Evolutionary conservation across 306 rosid species (phyloP).

Genomic region (Pueraria montana): DNA sequence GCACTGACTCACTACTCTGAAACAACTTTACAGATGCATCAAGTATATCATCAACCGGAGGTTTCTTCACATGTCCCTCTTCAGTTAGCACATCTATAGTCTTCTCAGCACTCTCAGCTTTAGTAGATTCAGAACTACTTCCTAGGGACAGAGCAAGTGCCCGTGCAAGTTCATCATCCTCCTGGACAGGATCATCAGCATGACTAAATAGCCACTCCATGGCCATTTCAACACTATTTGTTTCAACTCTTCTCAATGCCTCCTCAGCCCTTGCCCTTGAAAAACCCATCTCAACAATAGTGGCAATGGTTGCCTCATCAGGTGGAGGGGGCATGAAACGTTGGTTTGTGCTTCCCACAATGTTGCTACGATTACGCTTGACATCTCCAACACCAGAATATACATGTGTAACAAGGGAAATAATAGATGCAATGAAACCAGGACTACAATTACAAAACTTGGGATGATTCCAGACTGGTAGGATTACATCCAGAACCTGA

Average conservation of each 20-base stretch:
- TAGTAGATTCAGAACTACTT: constrained; percentile 86
- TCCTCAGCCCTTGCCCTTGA: constrained; percentile 98
- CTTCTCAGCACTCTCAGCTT: constrained; percentile 82
- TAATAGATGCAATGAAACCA: constrained; percentile 84
- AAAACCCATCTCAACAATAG: constrained; percentile 98
- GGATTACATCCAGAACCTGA: constrained; percentile 91
- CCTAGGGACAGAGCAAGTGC: constrained; percentile 98
- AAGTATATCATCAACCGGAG: constrained; percentile 95
- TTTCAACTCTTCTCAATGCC: constrained; percentile 92
- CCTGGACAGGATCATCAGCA: constrained; percentile 98
- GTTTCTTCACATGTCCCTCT: constrained; percentile 81
- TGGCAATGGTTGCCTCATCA: constrained; percentile 91
- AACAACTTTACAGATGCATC: constrained; percentile 79
- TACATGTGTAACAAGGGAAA: constrained; percentile 88
- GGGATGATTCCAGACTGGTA: constrained; percentile 94
- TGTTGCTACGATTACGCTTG: constrained; percentile 80
- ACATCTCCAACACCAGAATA: constrained; percentile 98
- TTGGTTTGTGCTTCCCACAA: constrained; percentile 75
- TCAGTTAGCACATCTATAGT: constrained; percentile 76
- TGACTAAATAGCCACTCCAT: constrained; percentile 99
- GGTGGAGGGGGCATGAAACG: constrained; percentile 87
- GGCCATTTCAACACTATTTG: constrained; percentile 99
- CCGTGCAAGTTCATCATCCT: constrained; percentile 96
- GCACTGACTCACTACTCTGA: constrained; percentile 89
- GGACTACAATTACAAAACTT: constrained; percentile 82